These are phyloP conservation scores for Metschnikowia arizonensis DNA, from an alignment of 805 yeast genomes.

Conservation along the genomic window DNA sequence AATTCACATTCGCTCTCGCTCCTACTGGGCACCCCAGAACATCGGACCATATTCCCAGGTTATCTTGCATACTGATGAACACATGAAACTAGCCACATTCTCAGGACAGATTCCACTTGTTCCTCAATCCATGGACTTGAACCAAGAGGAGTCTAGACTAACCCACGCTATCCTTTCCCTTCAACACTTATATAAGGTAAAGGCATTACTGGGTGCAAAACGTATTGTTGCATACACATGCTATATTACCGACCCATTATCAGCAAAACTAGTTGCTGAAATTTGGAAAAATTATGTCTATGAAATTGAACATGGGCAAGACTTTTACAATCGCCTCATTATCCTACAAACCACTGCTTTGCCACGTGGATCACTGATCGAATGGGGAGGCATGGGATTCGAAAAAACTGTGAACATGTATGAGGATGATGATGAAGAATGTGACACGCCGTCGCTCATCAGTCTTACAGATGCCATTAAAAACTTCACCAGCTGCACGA, in stretches of 20 bases:
- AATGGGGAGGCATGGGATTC: constrained; percentile 68
- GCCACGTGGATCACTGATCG: constrained; percentile 63
- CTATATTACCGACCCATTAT: constrained; percentile 40
- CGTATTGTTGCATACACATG: constrained; percentile 50
- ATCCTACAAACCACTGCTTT: constrained; percentile 53
- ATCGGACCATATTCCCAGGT: constrained; percentile 97
- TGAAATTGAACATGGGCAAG: constrained; percentile 17
- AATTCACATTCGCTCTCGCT: constrained; percentile 84
- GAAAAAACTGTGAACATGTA: constrained; percentile 34
- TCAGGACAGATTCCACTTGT: constrained; percentile 91
- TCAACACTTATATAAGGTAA: constrained; percentile 69
- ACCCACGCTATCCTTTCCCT: constrained; percentile 53
- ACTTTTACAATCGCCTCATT: constrained; percentile 31
- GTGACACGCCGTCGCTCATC: not conserved
- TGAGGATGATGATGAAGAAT: constrained; percentile 34
- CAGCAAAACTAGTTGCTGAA: constrained; percentile 28
- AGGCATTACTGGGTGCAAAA: constrained; percentile 46
- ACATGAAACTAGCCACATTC: constrained; percentile 50
- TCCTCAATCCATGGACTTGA: constrained; percentile 64
- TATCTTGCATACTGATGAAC: constrained; percentile 39
- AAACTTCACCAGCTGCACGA: constrained; percentile 3
- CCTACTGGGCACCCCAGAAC: constrained; percentile 98
- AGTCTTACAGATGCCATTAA: not conserved
- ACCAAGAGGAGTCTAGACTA: not conserved
- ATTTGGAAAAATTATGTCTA: constrained; percentile 46